These are phyloP conservation scores for Sugiyamaella xylanicola DNA, from an alignment of 1,139 yeast genomes.

Conservation along the genomic window DNA sequence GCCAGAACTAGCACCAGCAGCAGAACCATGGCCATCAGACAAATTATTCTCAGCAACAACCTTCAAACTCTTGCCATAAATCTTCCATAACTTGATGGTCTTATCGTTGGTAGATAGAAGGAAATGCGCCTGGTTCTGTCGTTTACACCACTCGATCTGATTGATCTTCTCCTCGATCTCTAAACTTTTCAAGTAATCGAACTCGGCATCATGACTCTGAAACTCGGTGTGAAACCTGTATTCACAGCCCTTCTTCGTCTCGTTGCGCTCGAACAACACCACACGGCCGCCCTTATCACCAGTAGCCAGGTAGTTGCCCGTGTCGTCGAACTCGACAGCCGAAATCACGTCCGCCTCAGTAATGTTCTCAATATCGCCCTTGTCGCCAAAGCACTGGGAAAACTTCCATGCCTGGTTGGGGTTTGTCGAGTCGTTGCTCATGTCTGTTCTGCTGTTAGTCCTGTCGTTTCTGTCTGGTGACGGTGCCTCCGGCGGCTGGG, in stretches of 20 bases:
- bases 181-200: constrained; percentile 90
- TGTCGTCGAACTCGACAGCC: constrained; percentile 93
- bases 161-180: constrained; percentile 98
- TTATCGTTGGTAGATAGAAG: constrained; percentile 92
- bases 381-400: constrained; percentile 88
- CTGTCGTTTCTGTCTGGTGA: neutral
- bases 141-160: constrained; percentile 93
- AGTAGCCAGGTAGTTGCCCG: constrained; percentile 94
- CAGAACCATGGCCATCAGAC: constrained; percentile 45
- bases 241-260: constrained; percentile 80
- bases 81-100: constrained; percentile 96
- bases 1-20: neutral
- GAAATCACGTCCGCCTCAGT: constrained; percentile 98
- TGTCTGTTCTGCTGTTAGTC: neutral
- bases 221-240: constrained; percentile 95
- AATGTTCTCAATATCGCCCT: constrained; percentile 92
- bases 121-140: constrained; percentile 85
- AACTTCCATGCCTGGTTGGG: constrained; percentile 45
- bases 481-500: neutral
- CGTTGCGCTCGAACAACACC: constrained; percentile 90
- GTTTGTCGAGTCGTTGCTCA: constrained; percentile 36
- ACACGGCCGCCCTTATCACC: constrained; percentile 99
- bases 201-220: constrained; percentile 98
- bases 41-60: constrained; percentile 90
- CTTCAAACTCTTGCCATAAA: constrained; percentile 87